Percentiles rank a stretch among this genome's conserved stretches.
Conservation (phyloP, 495 filamentous ascomycete species). For the Cudoniella acicularis region DNA sequence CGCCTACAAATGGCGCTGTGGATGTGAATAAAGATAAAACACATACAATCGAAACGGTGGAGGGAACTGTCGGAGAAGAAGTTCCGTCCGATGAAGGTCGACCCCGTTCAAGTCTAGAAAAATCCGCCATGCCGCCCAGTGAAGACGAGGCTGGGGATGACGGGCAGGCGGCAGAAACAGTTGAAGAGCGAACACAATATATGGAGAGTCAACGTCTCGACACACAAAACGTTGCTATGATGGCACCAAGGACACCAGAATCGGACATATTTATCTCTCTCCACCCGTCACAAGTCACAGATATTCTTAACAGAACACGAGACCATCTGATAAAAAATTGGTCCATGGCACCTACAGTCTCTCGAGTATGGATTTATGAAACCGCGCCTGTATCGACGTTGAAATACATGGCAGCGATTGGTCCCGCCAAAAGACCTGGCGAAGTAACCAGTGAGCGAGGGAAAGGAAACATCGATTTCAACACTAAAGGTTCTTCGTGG, state of each 20-base stretch:
- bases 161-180: conserved; percentile 20
- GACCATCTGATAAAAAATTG: conserved; percentile 44
- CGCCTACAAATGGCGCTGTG: background rate
- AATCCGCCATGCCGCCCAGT: too few species aligned
- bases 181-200: conserved; percentile 37
- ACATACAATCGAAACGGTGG: background rate
- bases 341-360: conserved; percentile 36
- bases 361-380: conserved; percentile 46
- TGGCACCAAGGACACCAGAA: conserved; percentile 41
- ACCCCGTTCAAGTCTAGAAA: too few species aligned
- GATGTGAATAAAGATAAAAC: background rate
- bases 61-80: too few species aligned
- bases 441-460: conserved; percentile 36
- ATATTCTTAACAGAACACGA: conserved; percentile 36
- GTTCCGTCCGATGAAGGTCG: too few species aligned
- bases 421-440: conserved; percentile 35
- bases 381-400: conserved; percentile 35
- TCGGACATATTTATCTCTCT: conserved; percentile 47
- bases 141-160: conserved; percentile 1
- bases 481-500: conserved; percentile 29
- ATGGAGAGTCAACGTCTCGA: conserved; percentile 48
- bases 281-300: conserved; percentile 32
- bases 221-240: conserved; percentile 35
- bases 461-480: conserved; percentile 45
- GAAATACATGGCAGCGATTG: conserved; percentile 46